phyloP scores from a whole-genome alignment of 2,329 filamentous ascomycete genomes.

The Triangularia verruculosa region DNA sequence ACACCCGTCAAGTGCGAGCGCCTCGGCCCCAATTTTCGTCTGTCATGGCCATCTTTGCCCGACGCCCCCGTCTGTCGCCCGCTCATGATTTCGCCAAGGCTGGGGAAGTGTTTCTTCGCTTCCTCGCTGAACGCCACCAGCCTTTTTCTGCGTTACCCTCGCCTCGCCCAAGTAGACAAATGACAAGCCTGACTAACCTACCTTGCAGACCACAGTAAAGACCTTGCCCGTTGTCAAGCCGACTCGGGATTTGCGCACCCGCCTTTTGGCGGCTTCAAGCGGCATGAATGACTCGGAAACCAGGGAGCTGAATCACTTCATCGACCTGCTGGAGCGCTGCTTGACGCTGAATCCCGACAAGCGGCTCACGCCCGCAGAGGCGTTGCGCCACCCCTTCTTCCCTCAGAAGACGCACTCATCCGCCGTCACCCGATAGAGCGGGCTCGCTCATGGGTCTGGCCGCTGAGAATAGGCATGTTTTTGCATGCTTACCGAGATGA shows the following conservation, averaged over 20 bases:
- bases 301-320: slow-evolving; percentile 77
- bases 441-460: background rate
- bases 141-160: background rate
- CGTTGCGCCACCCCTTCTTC: slow-evolving; percentile 87
- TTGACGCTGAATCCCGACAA: slow-evolving; percentile 89
- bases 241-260: slow-evolving; percentile 75
- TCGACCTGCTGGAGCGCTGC: slow-evolving; percentile 85
- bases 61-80: background rate
- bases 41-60: background rate
- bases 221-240: slow-evolving; percentile 70
- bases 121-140: slow-evolving; percentile 4
- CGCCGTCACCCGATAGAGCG: background rate
- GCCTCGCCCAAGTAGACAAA: background rate
- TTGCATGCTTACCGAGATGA: background rate
- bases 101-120: slow-evolving; percentile 1
- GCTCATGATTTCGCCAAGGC: background rate
- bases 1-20: background rate
- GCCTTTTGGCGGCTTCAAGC: slow-evolving; percentile 70
- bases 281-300: slow-evolving; percentile 71
- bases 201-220: slow-evolving; percentile 59
- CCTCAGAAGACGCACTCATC: slow-evolving; percentile 37
- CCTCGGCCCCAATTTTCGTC: background rate
- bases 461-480: background rate
- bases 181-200: slow-evolving; percentile 13
- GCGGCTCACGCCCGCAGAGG: slow-evolving; percentile 81